phyloP scores from a whole-genome alignment of 2,329 filamentous ascomycete genomes.

The Trichoderma atrobrunneum region DNA sequence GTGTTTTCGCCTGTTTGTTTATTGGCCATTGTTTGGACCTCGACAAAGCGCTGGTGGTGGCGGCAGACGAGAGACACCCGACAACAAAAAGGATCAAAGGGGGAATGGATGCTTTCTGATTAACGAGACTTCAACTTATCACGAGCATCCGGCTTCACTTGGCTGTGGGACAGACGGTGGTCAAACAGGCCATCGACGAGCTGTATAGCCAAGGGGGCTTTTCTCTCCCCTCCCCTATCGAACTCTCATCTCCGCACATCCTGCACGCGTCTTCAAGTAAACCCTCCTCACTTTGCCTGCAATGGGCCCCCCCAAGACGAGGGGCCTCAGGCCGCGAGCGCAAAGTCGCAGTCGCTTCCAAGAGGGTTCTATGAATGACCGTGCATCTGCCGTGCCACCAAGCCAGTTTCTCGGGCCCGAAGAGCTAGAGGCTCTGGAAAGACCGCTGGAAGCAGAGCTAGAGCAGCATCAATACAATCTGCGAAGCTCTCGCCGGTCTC shows the following conservation, averaged over 20 bases:
- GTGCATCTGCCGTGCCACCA: constrained; percentile 68
- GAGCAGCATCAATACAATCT: constrained; percentile 2
- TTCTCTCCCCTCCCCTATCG: background rate
- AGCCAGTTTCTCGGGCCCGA: constrained; percentile 58
- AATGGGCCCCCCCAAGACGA: constrained; percentile 31
- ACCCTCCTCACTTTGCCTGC: background rate
- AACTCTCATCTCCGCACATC: background rate
- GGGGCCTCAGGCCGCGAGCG: constrained; percentile 34
- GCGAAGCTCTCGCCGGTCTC: constrained; percentile 2
- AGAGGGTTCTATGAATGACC: constrained; percentile 86
- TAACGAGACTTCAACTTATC: background rate
- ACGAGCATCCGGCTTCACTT: background rate
- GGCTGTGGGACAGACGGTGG: background rate
- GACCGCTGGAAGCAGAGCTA: constrained; percentile 22
- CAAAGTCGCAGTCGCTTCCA: constrained; percentile 54
- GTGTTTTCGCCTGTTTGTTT: constrained; percentile 3
- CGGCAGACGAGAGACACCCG: background rate
- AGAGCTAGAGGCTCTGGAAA: constrained; percentile 33
- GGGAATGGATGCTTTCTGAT: background rate
- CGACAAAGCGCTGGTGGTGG: background rate
- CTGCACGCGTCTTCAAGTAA: background rate
- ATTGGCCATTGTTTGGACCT: background rate
- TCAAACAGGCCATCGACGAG: background rate
- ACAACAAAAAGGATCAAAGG: background rate
- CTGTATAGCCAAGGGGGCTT: background rate